These are phyloP conservation scores for Starmerella etchellsii DNA, from an alignment of 805 yeast species.

Conservation along the genomic window DNA sequence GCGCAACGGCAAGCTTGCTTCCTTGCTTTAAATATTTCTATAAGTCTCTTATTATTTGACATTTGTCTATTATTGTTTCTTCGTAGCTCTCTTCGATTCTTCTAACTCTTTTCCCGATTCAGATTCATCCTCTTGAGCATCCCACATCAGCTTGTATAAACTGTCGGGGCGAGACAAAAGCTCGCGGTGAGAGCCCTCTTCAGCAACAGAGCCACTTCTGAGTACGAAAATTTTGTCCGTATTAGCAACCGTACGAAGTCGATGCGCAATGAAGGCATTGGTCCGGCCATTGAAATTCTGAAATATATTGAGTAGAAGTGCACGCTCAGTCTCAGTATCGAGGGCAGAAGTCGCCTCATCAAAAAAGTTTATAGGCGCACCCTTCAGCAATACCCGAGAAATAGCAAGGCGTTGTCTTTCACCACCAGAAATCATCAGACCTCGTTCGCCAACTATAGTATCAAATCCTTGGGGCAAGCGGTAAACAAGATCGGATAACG, in stretches of 20 bases:
- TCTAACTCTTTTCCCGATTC: slow-evolving; percentile 4
- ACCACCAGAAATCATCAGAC: slow-evolving; percentile 99
- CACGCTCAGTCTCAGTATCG: slow-evolving; percentile 92
- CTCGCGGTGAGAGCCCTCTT: slow-evolving; percentile 71
- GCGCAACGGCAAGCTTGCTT: slow-evolving; percentile 46
- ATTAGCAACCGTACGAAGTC: slow-evolving; percentile 87
- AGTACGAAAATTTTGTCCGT: slow-evolving; percentile 84
- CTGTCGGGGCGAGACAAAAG: slow-evolving; percentile 44
- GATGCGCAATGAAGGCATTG: slow-evolving; percentile 83
- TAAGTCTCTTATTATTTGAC: neutral
- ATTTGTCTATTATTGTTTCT: slow-evolving; percentile 10
- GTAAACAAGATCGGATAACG: slow-evolving; percentile 45
- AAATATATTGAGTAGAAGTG: slow-evolving; percentile 61
- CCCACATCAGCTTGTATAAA: slow-evolving; percentile 74
- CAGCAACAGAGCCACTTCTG: slow-evolving; percentile 63
- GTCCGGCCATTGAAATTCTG: slow-evolving; percentile 57
- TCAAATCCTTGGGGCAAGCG: slow-evolving; percentile 73
- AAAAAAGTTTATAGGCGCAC: slow-evolving; percentile 80
- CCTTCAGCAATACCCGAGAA: slow-evolving; percentile 75
- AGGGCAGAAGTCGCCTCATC: slow-evolving; percentile 94
- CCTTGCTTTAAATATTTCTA: slow-evolving; percentile 19
- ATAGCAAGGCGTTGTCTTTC: slow-evolving; percentile 93
- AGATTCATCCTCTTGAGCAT: slow-evolving; percentile 55
- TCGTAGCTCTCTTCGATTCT: slow-evolving; percentile 1
- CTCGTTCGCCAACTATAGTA: slow-evolving; percentile 86